Base-by-base conservation (phyloP, 257 asterid genomes). In the Nicotiana paniculata region DNA sequence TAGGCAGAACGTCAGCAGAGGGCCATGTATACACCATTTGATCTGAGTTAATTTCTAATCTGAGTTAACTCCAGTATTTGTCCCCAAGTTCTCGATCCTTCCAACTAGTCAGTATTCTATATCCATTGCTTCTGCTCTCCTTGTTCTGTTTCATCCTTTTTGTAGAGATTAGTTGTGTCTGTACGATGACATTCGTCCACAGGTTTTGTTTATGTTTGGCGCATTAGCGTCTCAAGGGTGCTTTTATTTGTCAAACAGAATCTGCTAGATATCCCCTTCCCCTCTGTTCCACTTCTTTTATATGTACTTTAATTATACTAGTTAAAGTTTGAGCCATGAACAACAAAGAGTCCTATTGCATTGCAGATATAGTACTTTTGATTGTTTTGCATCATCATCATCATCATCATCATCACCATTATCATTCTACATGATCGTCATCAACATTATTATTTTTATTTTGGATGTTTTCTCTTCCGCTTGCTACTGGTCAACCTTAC, bases 11-110 rank as follows among this genome's bases (percentile, higher is more conserved):
- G 3, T 74, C 37, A 13, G 61, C 61, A 13, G 58, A 48, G 26
- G 15, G 8, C 61, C 26, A 13, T 48, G 62, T 3, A 43, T 43
- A 43, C 51, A 43, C 3, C 51, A 43, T 43, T 43, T 2, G 51
- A 9, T 43, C 51, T 43, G 48, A 43, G 39, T 72, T 46, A 59
- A 72, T 37, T 72, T 46, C 78, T 72, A 21, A 46, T 46, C 78
- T 43, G 78, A 72, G 26, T 72, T 8, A 48, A 48, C 79, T 74
- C 39, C 79, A 26, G 61, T 74, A 74, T 46, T 74, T 74, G 79
- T 48, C 61, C 21, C 79, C 62, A 13, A 26, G 79, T 74, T 74
- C 39, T 24, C 7, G 62, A 48, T 74, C 62, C 53, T 74, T 74
- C 62, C 61, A 74, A 13, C 79, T 74, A 74, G 39, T 48, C 39